Base-by-base conservation (phyloP, 306 rosid genomes). In the Corylus avellana region DNA sequence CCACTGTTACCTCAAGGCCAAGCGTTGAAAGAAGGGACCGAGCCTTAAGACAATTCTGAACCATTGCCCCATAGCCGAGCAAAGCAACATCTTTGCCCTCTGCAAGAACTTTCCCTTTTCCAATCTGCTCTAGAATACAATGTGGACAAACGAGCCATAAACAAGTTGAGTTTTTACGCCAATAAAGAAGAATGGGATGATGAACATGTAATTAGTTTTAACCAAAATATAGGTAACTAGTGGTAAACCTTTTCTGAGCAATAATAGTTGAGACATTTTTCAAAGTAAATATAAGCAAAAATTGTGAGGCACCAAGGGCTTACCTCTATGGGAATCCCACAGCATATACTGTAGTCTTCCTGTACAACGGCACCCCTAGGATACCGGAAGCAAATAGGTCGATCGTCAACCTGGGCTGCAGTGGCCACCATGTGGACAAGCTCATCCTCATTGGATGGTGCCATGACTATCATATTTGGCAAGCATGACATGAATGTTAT, bases 391-490 rank as follows among this genome's bases (percentile, higher is more conserved):
- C 98, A 94, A 71, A 91, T 81, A 3, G 98, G 98, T 66, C 76
- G 88, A 66, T 91, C 88, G 56, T 94, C 92, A 59, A 91, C 77
- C 14, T 17, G 71, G 55, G 90, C 86, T 44, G 97, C 95, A 59
- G 98, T 94, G 78, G 94, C 89, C 77, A 92, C 98, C 98, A 94
- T 94, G 89, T 91, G 80, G 50, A 79, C 84, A 56, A 94, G 97
- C 88, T 94, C 98, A 72, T 72, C 73, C 82, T 92, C 97, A 78
- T 94, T 85, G 46, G 97, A 86, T 14, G 98, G 98, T 44, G 97
- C 97, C 98, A 94, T 94, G 82, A 94, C 97, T 73, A 92, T 82
- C 97, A 94, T 94, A 79, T 94, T 94, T 56, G 98, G 98, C 70
- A 94, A 90, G 90, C 97, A 92, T 17, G 98, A 85, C 98, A 94